Base-by-base conservation (phyloP, 495 filamentous ascomycete species). In the Aspergillus campestris region DNA sequence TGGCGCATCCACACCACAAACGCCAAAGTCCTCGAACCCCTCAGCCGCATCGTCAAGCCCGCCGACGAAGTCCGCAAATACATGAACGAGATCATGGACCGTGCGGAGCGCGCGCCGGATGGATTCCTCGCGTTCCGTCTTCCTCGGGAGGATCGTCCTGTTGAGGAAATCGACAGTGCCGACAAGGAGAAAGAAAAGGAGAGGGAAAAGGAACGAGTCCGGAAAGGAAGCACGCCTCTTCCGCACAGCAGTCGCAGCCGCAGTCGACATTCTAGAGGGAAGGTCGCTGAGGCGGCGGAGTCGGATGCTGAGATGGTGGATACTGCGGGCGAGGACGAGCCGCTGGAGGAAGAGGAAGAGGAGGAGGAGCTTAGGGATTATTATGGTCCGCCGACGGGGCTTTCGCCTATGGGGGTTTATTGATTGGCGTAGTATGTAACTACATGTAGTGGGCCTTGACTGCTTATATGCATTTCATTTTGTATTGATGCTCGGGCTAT, bases 1-100 rank as follows among this genome's bases (percentile, higher is more conserved):
- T 79, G 94, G 43, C 81, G 86, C 38, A 73, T 94, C 36, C 77
- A 78, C 49, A 73, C 82, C 13, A 66, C 73, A 12, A 75, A 78
- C 38, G 70, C 77, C 7, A 75, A 77, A 45, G 70, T 84, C 33
- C 74, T 94, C 6, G 83, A 89, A 37, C 74, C 79, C n/a, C 61
- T 95, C n/a, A 69, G 74, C 31, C 79, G 79, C 11, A 81, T 88
- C n/a, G 86, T 94, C 14, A 84, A 82, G 35, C 84, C 86, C 10
- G 66, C 74, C 28, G 84, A 89, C 0, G 87, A 91, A 56, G 88
- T 90, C 13, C 72, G 74, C 47, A 78, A 78, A 48, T 88, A 89
- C 47, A 94, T 90, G 85, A 81, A 89, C 48, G 80, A 85, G 36
- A 64, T 88, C n/a, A 87, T 89, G 82, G 80, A 84, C 43, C 79